Percentiles rank a stretch among this genome's conserved stretches.
Evolutionary conservation across 371 early-diverging fungal genomes (phyloP).

Genomic region (Mortierella sp.): DNA sequence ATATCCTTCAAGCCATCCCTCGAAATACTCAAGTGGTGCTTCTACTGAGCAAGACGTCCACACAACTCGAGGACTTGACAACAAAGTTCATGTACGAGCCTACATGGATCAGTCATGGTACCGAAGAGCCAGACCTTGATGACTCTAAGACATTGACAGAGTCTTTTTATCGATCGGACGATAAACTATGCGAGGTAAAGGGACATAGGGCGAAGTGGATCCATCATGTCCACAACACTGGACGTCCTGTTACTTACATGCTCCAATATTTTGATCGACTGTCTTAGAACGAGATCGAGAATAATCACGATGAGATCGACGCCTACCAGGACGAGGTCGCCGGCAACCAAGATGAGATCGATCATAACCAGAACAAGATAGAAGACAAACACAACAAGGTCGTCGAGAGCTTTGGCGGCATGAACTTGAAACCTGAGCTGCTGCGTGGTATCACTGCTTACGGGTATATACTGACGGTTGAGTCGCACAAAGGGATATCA

Average conservation of each 20-base stretch:
- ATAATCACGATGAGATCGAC: no score
- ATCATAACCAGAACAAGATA: background rate
- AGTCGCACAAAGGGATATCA: background rate
- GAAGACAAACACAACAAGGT: slow-evolving; percentile 70
- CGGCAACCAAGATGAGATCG: slow-evolving; percentile 94
- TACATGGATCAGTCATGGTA: slow-evolving; percentile 87
- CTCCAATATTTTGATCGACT: no score
- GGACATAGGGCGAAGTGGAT: no score
- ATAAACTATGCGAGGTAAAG: no score
- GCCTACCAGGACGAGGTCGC: slow-evolving; percentile 79
- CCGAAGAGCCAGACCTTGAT: slow-evolving; percentile 88
- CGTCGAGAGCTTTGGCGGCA: slow-evolving; percentile 11
- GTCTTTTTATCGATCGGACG: slow-evolving; percentile 82
- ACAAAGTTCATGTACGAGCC: slow-evolving; percentile 91
- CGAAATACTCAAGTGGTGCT: slow-evolving; percentile 84
- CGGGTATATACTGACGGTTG: slow-evolving; percentile 10
- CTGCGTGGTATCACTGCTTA: slow-evolving; percentile 24
- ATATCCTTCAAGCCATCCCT: slow-evolving; percentile 84
- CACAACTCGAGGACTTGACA: slow-evolving; percentile 86
- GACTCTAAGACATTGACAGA: slow-evolving; percentile 93
- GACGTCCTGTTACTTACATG: no score
- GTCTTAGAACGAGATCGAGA: no score
- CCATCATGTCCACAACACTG: no score
- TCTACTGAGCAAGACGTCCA: slow-evolving; percentile 89
- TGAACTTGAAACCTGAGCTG: slow-evolving; percentile 8